Percentiles rank a stretch among this genome's conserved stretches.
These are phyloP conservation scores for Cystofilobasidium capitatum DNA, from an alignment of 768 basidiomycete genomes.

Conservation along the genomic window DNA sequence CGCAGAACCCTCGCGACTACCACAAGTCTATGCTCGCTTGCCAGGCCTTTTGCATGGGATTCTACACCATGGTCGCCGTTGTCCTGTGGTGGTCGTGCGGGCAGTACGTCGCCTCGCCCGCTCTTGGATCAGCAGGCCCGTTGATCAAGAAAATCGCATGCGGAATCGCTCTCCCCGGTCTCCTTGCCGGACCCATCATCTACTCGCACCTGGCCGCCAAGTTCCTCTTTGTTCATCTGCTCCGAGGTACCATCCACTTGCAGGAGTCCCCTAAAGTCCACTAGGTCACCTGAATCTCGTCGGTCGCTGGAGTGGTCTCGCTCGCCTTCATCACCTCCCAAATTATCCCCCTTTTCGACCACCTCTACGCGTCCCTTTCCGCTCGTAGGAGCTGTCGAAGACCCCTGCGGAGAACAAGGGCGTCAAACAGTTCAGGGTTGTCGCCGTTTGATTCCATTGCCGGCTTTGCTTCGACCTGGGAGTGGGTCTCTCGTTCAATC, in stretches of 20 bases:
- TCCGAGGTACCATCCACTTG: slow-evolving; percentile 30
- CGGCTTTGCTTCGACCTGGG: no score
- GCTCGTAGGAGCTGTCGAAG: not conserved
- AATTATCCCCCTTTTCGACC: slow-evolving; percentile 30
- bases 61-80: slow-evolving; percentile 26
- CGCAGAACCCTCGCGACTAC: slow-evolving; percentile 29
- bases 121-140: slow-evolving; percentile 36
- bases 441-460: no score
- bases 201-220: slow-evolving; percentile 32
- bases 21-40: slow-evolving; percentile 14
- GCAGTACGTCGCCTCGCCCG: slow-evolving; percentile 35
- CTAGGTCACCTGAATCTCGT: slow-evolving; percentile 29
- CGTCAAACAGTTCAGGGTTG: not conserved
- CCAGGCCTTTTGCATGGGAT: slow-evolving; percentile 23
- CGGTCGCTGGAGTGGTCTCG: slow-evolving; percentile 1
- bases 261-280: slow-evolving; percentile 27
- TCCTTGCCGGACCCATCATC: slow-evolving; percentile 25
- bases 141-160: slow-evolving; percentile 35
- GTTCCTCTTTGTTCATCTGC: slow-evolving; percentile 31
- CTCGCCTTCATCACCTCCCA: slow-evolving; percentile 31
- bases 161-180: slow-evolving; percentile 30
- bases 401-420: not conserved
- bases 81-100: slow-evolving; percentile 29
- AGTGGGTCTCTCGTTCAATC: no score
- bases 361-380: slow-evolving; percentile 9